Conservation (phyloP, 2,329 filamentous ascomycete species). For the Mycosphaerella sp. region DNA sequence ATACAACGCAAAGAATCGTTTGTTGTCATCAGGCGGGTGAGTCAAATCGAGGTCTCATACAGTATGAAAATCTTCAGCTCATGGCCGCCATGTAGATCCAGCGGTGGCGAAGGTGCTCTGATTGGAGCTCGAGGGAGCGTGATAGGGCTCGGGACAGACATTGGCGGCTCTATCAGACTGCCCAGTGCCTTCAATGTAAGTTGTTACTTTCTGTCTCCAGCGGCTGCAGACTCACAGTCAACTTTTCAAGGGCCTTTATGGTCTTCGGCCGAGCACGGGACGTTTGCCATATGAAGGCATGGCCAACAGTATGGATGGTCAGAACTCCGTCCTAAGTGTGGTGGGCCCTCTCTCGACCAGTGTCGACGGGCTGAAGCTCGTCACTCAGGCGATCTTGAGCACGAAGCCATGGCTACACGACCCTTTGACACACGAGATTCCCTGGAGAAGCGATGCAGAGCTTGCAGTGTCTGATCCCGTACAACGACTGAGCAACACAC, state of each 20-base stretch:
- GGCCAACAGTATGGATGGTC: slow-evolving; percentile 59
- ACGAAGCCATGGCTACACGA: slow-evolving; percentile 61
- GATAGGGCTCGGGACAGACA: slow-evolving; percentile 52
- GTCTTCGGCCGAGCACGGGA: slow-evolving; percentile 50
- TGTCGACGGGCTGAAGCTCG: slow-evolving; percentile 48
- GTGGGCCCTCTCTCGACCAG: slow-evolving; percentile 58
- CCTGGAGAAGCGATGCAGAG: slow-evolving; percentile 52
- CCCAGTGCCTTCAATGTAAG: slow-evolving; percentile 55
- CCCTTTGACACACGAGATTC: slow-evolving; percentile 58
- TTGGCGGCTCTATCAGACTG: slow-evolving; percentile 53
- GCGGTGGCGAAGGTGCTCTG: slow-evolving; percentile 54
- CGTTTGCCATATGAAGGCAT: slow-evolving; percentile 47
- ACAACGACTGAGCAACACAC: slow-evolving; percentile 24
- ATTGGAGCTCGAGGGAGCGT: slow-evolving; percentile 50
- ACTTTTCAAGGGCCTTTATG: slow-evolving; percentile 52
- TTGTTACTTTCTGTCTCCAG: not conserved
- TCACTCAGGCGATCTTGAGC: slow-evolving; percentile 52
- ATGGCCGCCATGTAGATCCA: slow-evolving; percentile 35
- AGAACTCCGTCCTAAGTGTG: slow-evolving; percentile 57
- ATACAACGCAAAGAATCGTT: slow-evolving; percentile 52
- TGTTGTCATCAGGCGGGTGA: slow-evolving; percentile 48
- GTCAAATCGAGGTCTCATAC: not conserved
- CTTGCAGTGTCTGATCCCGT: slow-evolving; percentile 34
- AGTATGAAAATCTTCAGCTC: not conserved
- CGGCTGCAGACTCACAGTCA: no score